These are phyloP conservation scores for Alnus rubra DNA, from an alignment of 306 rosid genomes.

Conservation along the genomic window DNA sequence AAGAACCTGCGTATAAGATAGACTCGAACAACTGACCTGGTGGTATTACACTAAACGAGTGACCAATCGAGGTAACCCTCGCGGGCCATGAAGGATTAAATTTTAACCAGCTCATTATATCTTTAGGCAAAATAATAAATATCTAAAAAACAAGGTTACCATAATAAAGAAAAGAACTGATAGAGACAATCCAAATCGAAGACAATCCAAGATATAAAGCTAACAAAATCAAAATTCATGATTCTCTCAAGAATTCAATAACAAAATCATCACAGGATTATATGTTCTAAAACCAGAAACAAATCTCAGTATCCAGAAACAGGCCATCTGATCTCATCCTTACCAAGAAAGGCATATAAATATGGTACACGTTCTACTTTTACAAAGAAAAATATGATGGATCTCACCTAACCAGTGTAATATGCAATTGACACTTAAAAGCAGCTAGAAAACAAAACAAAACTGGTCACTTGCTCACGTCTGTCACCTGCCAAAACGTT, in stretches of 20 bases:
- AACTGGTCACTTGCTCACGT: slow-evolving; percentile 21
- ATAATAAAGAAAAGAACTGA: background rate
- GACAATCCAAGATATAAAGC: background rate
- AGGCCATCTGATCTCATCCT: slow-evolving; percentile 4
- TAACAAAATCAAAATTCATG: background rate
- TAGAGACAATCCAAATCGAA: background rate
- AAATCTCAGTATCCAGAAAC: background rate
- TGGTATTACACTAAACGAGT: no score
- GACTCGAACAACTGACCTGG: no score
- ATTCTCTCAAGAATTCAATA: background rate
- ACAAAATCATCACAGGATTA: slow-evolving; percentile 1
- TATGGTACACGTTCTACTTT: slow-evolving; percentile 52
- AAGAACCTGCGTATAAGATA: no score
- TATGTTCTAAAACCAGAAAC: background rate
- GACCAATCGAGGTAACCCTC: no score
- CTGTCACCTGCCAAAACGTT: slow-evolving; percentile 32
- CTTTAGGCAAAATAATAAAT: no score
- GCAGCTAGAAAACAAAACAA: slow-evolving; percentile 33
- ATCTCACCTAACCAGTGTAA: slow-evolving; percentile 15
- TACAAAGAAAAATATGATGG: slow-evolving; percentile 30
- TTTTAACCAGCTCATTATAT: no score
- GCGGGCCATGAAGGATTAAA: no score
- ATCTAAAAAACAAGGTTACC: background rate
- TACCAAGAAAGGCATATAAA: slow-evolving; percentile 14
- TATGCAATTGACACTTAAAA: slow-evolving; percentile 23